Conservation (phyloP, 306 rosid genomes). For the Cyamopsis tetragonoloba region DNA sequence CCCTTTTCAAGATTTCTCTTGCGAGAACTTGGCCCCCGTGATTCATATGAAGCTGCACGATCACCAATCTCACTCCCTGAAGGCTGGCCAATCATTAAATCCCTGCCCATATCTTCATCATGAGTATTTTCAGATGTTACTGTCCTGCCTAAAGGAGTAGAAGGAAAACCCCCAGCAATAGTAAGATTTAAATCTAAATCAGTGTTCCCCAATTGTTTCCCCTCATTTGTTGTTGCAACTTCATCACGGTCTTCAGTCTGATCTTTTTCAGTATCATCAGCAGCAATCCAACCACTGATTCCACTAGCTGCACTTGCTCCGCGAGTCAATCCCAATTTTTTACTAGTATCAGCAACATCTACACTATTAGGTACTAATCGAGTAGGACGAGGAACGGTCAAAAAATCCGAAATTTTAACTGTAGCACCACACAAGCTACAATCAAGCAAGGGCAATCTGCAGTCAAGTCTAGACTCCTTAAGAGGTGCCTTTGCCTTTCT, state of each 20-base stretch:
- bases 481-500: conserved; percentile 68
- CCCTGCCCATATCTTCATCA: conserved; percentile 93
- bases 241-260: conserved; percentile 93
- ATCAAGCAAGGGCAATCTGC: conserved; percentile 77
- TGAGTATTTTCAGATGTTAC: conserved; percentile 60
- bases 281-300: conserved; percentile 91
- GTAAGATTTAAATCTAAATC: conserved; percentile 92
- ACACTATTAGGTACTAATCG: conserved; percentile 64
- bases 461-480: conserved; percentile 69
- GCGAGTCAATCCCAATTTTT: conserved; percentile 94
- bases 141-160: conserved; percentile 58
- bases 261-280: conserved; percentile 83
- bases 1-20: conserved; percentile 86
- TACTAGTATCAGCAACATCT: conserved; percentile 79
- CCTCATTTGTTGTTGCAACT: conserved; percentile 80
- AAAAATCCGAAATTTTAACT: conserved; percentile 74
- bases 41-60: conserved; percentile 93
- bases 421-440: conserved; percentile 97
- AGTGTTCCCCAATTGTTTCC: conserved; percentile 40
- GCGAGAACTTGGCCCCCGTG: conserved; percentile 97
- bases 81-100: conserved; percentile 94
- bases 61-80: conserved; percentile 98
- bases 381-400: conserved; percentile 77
- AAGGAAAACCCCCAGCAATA: conserved; percentile 73
- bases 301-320: conserved; percentile 99